Percentiles rank a stretch among this genome's conserved stretches.
phyloP scores from a whole-genome alignment of 495 filamentous ascomycete genomes.

The Aspergillus nidulans region DNA sequence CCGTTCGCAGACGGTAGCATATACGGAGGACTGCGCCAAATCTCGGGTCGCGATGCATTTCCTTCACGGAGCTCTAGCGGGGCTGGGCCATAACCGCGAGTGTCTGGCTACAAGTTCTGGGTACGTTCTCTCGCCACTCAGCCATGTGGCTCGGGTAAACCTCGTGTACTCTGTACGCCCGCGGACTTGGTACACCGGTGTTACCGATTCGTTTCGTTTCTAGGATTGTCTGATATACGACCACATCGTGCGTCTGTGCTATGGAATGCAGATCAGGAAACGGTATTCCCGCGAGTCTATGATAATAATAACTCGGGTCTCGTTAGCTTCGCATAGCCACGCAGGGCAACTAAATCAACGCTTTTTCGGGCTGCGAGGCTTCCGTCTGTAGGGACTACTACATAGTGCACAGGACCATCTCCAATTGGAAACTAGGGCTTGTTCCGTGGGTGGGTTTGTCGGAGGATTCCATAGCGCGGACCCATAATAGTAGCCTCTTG shows the following conservation, averaged over 20 bases:
- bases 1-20: conserved; percentile 5
- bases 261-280: background rate
- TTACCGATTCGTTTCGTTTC: background rate
- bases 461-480: conserved; percentile 21
- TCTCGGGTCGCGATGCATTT: background rate
- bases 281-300: background rate
- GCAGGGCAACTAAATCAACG: conserved; percentile 5
- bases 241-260: background rate
- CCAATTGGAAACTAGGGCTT: conserved; percentile 19
- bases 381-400: background rate
- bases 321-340: conserved; percentile 5
- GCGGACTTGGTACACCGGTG: conserved; percentile 1
- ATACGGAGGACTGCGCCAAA: background rate
- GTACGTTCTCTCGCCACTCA: background rate
- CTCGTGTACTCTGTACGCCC: too few species aligned
- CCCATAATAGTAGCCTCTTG: conserved; percentile 24
- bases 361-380: background rate
- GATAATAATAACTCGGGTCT: too few species aligned
- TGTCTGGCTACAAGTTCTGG: background rate
- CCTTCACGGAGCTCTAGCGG: conserved; percentile 1
- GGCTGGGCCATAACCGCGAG: background rate
- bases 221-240: too few species aligned
- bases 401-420: too few species aligned
- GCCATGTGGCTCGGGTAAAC: conserved; percentile 19
- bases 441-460: conserved; percentile 19